phyloP scores from a whole-genome alignment of 2,329 filamentous ascomycete species.

The Chalaropsis ovoidea region DNA sequence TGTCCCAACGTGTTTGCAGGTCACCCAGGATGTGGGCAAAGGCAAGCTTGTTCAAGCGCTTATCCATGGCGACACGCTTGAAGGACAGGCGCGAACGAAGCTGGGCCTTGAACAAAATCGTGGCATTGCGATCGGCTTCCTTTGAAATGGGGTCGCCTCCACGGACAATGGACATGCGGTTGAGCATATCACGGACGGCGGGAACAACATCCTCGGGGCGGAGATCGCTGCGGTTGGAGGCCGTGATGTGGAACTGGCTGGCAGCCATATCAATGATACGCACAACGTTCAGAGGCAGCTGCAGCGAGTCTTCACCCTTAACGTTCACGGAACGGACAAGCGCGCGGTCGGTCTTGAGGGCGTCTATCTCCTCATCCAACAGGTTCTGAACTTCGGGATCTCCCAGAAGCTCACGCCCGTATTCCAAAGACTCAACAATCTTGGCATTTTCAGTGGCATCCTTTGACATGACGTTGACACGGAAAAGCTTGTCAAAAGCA shows the following conservation, averaged over 20 bases:
- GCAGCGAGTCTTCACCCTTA: constrained; percentile 74
- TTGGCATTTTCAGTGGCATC: constrained; percentile 42
- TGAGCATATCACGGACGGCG: constrained; percentile 62
- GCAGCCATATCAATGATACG: constrained; percentile 87
- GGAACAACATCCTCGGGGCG: constrained; percentile 81
- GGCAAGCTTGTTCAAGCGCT: constrained; percentile 79
- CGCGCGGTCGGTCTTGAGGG: constrained; percentile 61
- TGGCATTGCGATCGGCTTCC: constrained; percentile 82
- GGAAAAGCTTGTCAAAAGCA: constrained; percentile 71
- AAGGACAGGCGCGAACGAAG: constrained; percentile 82
- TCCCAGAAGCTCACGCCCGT: constrained; percentile 74
- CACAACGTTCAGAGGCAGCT: constrained; percentile 81
- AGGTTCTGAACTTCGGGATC: constrained; percentile 79
- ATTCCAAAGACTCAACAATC: constrained; percentile 52
- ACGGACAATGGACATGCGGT: constrained; percentile 73
- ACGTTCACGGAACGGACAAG: constrained; percentile 60
- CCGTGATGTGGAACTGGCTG: constrained; percentile 82
- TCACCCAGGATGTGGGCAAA: constrained; percentile 89
- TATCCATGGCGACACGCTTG: constrained; percentile 79
- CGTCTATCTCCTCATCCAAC: constrained; percentile 80
- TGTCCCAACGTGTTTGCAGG: constrained; percentile 77
- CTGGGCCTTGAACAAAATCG: constrained; percentile 83
- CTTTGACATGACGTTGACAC: constrained; percentile 73
- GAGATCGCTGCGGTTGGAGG: constrained; percentile 75
- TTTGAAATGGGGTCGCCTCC: constrained; percentile 70